Evolutionary conservation across 768 basidiomycete genomes (phyloP).

Genomic region (Collybia sp.): DNA sequence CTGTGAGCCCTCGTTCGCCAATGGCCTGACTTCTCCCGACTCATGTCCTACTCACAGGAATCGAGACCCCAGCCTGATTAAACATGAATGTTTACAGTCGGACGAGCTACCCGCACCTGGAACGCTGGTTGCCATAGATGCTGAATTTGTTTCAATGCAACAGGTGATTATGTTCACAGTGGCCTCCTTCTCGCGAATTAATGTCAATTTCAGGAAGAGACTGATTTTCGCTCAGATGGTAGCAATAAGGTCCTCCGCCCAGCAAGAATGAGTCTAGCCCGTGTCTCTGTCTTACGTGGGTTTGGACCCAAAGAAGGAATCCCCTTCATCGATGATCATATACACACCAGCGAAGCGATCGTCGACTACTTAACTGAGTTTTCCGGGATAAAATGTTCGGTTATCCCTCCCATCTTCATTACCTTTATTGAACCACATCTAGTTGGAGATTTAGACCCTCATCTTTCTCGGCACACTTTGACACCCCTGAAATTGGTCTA

Average conservation of each 20-base stretch:
- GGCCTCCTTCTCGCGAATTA: neutral
- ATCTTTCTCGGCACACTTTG: conserved; percentile 77
- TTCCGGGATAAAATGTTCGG: conserved; percentile 89
- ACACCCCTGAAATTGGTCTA: conserved; percentile 98
- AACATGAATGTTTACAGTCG: conserved; percentile 67
- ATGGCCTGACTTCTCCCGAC: neutral
- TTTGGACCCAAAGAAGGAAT: conserved; percentile 73
- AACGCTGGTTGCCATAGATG: conserved; percentile 91
- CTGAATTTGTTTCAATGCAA: conserved; percentile 97
- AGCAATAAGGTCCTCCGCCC: conserved; percentile 91
- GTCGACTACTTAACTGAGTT: conserved; percentile 97
- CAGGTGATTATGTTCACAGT: conserved; percentile 43
- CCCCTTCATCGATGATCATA: conserved; percentile 98
- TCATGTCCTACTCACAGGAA: conserved; percentile 41
- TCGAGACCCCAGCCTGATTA: conserved; percentile 66
- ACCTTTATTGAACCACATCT: conserved; percentile 7
- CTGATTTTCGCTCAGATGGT: conserved; percentile 92
- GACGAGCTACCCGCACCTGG: conserved; percentile 84
- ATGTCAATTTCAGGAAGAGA: conserved; percentile 67
- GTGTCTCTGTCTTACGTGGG: conserved; percentile 92
- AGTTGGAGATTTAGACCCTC: conserved; percentile 93
- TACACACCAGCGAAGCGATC: conserved; percentile 92
- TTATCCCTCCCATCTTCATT: neutral
- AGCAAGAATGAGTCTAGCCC: conserved; percentile 85
- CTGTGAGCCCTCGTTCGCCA: conserved; percentile 38